Evolutionary conservation across 768 basidiomycete genomes (phyloP).

Genomic region (Lactarius indigo): DNA sequence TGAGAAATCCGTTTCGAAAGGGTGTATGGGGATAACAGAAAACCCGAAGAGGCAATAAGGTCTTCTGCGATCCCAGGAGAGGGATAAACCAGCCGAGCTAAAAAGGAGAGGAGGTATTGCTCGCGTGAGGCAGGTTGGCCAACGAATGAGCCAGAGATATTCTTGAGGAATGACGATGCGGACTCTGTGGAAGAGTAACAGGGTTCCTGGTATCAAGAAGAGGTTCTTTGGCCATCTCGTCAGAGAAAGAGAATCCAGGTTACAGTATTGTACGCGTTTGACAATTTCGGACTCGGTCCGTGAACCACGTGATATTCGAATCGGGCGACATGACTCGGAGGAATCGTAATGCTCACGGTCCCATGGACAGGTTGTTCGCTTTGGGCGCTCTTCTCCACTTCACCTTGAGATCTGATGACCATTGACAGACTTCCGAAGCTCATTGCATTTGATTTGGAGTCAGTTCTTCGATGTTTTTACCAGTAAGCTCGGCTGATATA

Average conservation of each 20-base stretch:
- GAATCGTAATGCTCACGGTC: too few relatives aligned
- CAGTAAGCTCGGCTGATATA: background rate
- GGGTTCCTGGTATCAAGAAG: slow-evolving; percentile 14
- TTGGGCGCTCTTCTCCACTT: too few relatives aligned
- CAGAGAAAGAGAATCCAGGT: background rate
- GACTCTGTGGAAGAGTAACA: slow-evolving; percentile 13
- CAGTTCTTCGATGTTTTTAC: slow-evolving; percentile 30
- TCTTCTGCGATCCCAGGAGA: background rate
- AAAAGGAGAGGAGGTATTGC: slow-evolving; percentile 21
- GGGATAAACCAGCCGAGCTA: slow-evolving; percentile 20
- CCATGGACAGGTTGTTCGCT: too few relatives aligned
- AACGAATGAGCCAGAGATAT: slow-evolving; percentile 5
- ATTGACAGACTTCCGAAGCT: slow-evolving; percentile 50
- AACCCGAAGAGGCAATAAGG: slow-evolving; percentile 1
- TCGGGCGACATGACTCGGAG: too few relatives aligned
- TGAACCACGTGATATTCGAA: background rate
- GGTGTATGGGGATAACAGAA: background rate
- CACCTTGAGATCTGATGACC: slow-evolving; percentile 24
- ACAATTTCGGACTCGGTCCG: too few relatives aligned
- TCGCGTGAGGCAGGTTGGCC: slow-evolving; percentile 18
- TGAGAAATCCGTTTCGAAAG: background rate
- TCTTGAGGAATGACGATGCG: slow-evolving; percentile 15
- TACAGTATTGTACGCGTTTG: too few relatives aligned
- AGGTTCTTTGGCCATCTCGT: background rate
- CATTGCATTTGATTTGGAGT: slow-evolving; percentile 84